Percentiles rank a stretch among this genome's conserved stretches.
phyloP scores from a whole-genome alignment of 192 early-diverging fungal genomes.

The Mortierella antarctica region DNA sequence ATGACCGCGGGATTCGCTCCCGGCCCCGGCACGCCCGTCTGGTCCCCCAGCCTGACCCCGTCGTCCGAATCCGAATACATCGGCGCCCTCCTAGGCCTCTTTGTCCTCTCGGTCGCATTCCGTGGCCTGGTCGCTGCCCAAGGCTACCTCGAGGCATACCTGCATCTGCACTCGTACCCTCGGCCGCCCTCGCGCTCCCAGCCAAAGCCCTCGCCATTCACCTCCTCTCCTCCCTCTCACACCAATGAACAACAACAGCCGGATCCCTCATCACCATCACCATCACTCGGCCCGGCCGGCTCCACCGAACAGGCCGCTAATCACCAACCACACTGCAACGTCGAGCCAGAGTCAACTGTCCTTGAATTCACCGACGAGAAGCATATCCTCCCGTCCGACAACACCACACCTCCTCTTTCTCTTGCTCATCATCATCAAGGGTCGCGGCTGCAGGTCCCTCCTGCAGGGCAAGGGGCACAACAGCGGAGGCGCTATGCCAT shows the following conservation, averaged over 20 bases:
- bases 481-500: not conserved
- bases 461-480: not conserved
- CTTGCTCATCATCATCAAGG: not conserved
- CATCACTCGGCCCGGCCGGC: not conserved
- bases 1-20: slow-evolving; percentile 44
- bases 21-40: slow-evolving; percentile 52
- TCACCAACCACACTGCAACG: no score
- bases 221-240: not conserved
- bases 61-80: slow-evolving; percentile 57
- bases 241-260: not conserved
- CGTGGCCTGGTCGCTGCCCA: slow-evolving; percentile 55
- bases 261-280: not conserved
- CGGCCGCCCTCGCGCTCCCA: slow-evolving; percentile 3
- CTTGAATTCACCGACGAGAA: no score
- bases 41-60: slow-evolving; percentile 56
- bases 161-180: slow-evolving; percentile 41
- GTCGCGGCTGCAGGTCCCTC: not conserved
- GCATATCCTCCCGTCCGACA: no score
- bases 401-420: no score
- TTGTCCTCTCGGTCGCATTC: slow-evolving; percentile 57
- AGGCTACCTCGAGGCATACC: slow-evolving; percentile 54
- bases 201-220: not conserved
- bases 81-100: slow-evolving; percentile 59
- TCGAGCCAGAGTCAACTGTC: no score
- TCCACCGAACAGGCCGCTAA: no score